Evolutionary conservation across 148 eudicot species (phyloP).

Genomic region (Nepenthes mirabilis): DNA sequence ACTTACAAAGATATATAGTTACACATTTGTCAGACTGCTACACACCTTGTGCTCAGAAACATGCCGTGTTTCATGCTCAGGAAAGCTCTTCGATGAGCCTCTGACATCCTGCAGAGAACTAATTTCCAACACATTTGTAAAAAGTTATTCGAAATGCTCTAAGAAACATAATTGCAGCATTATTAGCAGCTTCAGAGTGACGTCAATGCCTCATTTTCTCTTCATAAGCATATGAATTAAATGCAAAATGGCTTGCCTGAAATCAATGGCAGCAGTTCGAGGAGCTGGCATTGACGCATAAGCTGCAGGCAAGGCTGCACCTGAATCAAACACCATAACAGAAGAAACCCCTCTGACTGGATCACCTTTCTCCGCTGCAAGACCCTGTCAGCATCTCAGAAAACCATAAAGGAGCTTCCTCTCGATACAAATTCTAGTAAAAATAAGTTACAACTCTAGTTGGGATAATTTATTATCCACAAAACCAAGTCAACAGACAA

Average conservation of each 20-base stretch:
- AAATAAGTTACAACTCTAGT: no score
- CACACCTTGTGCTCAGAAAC: constrained; percentile 81
- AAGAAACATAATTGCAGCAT: no score
- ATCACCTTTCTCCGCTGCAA: constrained; percentile 89
- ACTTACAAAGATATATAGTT: background rate
- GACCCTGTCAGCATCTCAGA: constrained; percentile 65
- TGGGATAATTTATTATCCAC: no score
- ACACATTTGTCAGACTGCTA: background rate
- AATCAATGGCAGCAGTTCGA: constrained; percentile 50
- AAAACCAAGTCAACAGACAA: background rate
- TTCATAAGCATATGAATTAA: no score
- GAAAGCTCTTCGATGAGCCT: constrained; percentile 52
- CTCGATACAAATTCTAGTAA: background rate
- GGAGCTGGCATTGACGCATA: constrained; percentile 61
- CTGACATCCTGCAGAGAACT: constrained; percentile 48
- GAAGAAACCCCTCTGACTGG: constrained; percentile 54
- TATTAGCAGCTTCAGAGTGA: background rate
- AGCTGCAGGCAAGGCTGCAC: constrained; percentile 26
- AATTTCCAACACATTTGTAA: constrained; percentile 8
- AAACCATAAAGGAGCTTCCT: background rate
- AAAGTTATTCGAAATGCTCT: no score
- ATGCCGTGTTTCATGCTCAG: constrained; percentile 62
- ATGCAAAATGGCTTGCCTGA: constrained; percentile 31
- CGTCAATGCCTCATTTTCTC: background rate
- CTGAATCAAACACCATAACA: constrained; percentile 34